Evolutionary conservation across 805 yeast genomes (phyloP).

Genomic region (Kluyveromyces dobzhanskii): DNA sequence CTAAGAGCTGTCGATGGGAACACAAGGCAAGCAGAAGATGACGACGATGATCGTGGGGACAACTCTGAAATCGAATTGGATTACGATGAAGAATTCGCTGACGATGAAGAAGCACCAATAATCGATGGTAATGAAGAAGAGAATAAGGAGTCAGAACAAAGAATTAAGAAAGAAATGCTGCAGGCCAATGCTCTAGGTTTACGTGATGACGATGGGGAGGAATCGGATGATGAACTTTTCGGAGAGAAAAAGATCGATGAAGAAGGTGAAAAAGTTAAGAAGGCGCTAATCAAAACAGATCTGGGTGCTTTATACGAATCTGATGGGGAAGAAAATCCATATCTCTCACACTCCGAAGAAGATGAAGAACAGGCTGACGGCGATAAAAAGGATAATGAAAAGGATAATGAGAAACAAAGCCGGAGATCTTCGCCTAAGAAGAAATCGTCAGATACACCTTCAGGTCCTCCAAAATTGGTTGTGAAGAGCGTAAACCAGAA

Average conservation of each 20-base stretch:
- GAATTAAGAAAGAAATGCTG: slow-evolving; percentile 77
- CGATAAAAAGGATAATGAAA: slow-evolving; percentile 33
- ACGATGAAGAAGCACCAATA: slow-evolving; percentile 97
- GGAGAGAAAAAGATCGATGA: slow-evolving; percentile 75
- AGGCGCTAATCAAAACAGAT: slow-evolving; percentile 77
- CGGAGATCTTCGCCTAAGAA: slow-evolving; percentile 22
- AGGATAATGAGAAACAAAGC: slow-evolving; percentile 31
- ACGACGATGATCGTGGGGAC: slow-evolving; percentile 40
- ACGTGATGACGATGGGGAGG: slow-evolving; percentile 54
- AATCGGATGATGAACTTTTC: slow-evolving; percentile 61
- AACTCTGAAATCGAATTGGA: slow-evolving; percentile 89
- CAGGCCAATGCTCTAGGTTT: slow-evolving; percentile 65
- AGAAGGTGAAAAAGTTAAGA: slow-evolving; percentile 80
- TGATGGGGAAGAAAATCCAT: slow-evolving; percentile 85
- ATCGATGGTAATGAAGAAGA: slow-evolving; percentile 95
- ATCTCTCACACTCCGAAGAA: slow-evolving; percentile 60
- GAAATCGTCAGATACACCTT: slow-evolving; percentile 9
- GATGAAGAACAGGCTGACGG: slow-evolving; percentile 46
- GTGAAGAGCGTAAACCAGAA: slow-evolving; percentile 45
- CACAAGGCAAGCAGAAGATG: slow-evolving; percentile 31
- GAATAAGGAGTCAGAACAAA: slow-evolving; percentile 77
- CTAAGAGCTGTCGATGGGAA: slow-evolving; percentile 42
- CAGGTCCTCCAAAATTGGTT: slow-evolving; percentile 26
- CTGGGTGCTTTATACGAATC: slow-evolving; percentile 68
- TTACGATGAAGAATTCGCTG: slow-evolving; percentile 94